A percentile compares a stretch with the other conserved stretches of the same genome.
These are phyloP conservation scores for Apostasia shenzhenica DNA, from an alignment of 106 monocot species.

Conservation along the genomic window DNA sequence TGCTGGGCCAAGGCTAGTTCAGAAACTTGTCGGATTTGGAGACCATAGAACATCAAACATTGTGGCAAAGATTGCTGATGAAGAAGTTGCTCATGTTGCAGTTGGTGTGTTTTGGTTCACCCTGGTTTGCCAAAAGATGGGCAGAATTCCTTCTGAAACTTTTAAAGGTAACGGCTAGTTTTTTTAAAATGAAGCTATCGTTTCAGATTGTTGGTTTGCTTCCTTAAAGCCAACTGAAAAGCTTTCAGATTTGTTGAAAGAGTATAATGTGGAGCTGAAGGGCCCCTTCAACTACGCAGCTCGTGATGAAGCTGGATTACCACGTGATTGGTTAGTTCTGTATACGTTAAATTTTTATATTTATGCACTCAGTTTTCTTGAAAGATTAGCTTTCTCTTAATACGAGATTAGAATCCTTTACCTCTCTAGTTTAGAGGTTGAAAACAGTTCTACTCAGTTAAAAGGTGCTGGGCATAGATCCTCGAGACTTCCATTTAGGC, in stretches of 20 bases:
- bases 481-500: no score
- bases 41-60: slow-evolving; percentile 77
- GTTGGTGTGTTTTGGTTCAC: slow-evolving; percentile 82
- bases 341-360: neutral
- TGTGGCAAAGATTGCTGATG: slow-evolving; percentile 84
- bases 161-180: slow-evolving; percentile 44
- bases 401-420: neutral
- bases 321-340: slow-evolving; percentile 70
- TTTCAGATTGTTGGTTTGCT: no score
- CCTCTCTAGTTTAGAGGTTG: neutral
- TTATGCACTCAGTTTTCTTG: neutral
- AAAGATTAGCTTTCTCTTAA: neutral
- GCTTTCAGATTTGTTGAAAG: slow-evolving; percentile 55
- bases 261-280: slow-evolving; percentile 70
- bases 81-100: slow-evolving; percentile 96
- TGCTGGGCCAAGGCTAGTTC: slow-evolving; percentile 86
- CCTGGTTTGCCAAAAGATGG: slow-evolving; percentile 66
- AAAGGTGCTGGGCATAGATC: no score
- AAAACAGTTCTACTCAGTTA: no score
- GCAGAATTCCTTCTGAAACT: slow-evolving; percentile 39
- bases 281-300: slow-evolving; percentile 90
- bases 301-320: slow-evolving; percentile 92
- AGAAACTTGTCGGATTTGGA: slow-evolving; percentile 79
- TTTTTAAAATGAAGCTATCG: neutral
- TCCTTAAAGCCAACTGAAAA: neutral